These are phyloP conservation scores for Colletotrichum sp. DNA, from an alignment of 2,329 filamentous ascomycete species.

Conservation along the genomic window DNA sequence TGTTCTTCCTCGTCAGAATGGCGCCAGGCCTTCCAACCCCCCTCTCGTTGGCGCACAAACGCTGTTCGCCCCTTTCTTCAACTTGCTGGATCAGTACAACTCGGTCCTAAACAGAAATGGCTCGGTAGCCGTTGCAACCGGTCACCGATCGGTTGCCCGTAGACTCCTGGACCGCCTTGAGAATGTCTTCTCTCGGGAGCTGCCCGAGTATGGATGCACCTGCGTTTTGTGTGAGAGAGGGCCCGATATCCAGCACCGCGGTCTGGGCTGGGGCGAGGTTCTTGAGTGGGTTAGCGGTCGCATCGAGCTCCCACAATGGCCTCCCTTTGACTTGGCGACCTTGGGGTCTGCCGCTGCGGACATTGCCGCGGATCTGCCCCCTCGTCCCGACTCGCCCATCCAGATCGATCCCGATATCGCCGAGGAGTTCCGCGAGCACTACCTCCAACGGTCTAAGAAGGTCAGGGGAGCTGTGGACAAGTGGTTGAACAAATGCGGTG, in stretches of 20 bases:
- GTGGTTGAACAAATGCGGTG: slow-evolving; percentile 84
- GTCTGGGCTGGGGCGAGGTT: slow-evolving; percentile 94
- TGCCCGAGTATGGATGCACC: slow-evolving; percentile 83
- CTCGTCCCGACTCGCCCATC: slow-evolving; percentile 64
- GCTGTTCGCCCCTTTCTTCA: slow-evolving; percentile 83
- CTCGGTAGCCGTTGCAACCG: slow-evolving; percentile 92
- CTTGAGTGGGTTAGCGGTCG: slow-evolving; percentile 91
- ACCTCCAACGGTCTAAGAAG: slow-evolving; percentile 89
- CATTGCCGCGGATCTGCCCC: slow-evolving; percentile 62
- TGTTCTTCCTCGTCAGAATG: slow-evolving; percentile 62
- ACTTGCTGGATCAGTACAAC: slow-evolving; percentile 84
- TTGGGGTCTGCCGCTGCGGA: slow-evolving; percentile 66
- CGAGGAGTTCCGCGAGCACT: slow-evolving; percentile 91
- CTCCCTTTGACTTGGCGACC: slow-evolving; percentile 78
- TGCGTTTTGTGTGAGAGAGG: slow-evolving; percentile 81
- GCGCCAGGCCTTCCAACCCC: slow-evolving; percentile 64
- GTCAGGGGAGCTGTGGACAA: slow-evolving; percentile 89
- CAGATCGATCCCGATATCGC: slow-evolving; percentile 93
- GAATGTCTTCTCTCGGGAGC: slow-evolving; percentile 91
- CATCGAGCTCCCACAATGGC: slow-evolving; percentile 85
- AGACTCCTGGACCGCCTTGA: slow-evolving; percentile 88
- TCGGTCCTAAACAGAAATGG: slow-evolving; percentile 82
- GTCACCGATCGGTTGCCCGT: slow-evolving; percentile 92
- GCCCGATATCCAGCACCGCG: slow-evolving; percentile 64
- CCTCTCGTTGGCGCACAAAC: slow-evolving; percentile 71